Evolutionary conservation across 2,329 filamentous ascomycete genomes (phyloP).

Genomic region (Blumeriella jaapii): DNA sequence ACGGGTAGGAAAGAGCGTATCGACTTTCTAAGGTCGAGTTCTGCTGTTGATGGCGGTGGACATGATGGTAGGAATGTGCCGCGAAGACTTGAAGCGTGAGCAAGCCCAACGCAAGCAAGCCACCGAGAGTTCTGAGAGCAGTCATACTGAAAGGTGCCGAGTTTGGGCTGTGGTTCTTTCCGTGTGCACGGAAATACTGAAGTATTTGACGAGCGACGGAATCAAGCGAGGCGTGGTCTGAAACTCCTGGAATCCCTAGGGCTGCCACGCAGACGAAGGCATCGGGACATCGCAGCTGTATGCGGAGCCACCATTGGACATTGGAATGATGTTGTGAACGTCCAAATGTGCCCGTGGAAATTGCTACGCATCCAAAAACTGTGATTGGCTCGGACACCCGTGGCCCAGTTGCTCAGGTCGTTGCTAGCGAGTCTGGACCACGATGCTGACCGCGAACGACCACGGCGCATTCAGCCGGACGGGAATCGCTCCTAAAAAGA

Average conservation of each 20-base stretch:
- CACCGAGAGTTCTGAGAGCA: not conserved
- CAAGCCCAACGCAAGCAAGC: not conserved
- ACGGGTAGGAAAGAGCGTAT: not conserved
- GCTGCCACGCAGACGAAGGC: constrained; percentile 1
- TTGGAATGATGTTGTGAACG: not conserved
- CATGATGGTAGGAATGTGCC: not conserved
- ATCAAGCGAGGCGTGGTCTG: not conserved
- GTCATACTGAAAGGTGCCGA: constrained; percentile 1
- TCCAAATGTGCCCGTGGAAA: constrained; percentile 2
- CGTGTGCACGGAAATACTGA: not conserved
- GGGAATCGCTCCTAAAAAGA: not conserved
- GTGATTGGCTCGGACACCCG: not conserved
- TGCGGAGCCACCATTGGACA: not conserved
- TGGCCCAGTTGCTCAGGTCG: not conserved
- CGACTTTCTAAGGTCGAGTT: not conserved
- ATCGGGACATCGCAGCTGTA: not conserved
- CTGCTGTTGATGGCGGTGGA: not conserved
- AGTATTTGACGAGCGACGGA: constrained; percentile 1
- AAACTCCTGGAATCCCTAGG: not conserved
- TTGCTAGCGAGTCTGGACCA: constrained; percentile 1
- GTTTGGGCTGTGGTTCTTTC: not conserved
- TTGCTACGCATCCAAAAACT: not conserved
- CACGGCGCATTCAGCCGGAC: constrained; percentile 1
- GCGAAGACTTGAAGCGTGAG: constrained; percentile 1
- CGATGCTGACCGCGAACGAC: not conserved